Evolutionary conservation across 352 stramenopile genomes (phyloP), one percentile per base, ranked within the genome.

Genomic region (Globisporangium nunn): DNA sequence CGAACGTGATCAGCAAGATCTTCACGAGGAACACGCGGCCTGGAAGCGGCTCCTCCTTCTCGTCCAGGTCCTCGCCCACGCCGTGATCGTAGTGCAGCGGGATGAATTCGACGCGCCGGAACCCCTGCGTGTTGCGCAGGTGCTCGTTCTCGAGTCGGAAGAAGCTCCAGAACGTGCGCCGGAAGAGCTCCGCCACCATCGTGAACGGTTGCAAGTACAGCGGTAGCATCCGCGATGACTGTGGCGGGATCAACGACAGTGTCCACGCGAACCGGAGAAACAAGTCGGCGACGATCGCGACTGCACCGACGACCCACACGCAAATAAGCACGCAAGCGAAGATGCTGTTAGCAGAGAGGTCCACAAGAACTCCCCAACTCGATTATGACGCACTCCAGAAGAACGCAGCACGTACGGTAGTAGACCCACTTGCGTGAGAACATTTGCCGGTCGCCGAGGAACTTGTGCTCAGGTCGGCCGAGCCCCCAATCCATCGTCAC

Each of bases 401-500:
- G 3, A 14, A 11, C 28, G 14, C 18, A 14, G 28, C 18, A 40
- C 64, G 50, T 39, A 73, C 65, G 59, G 51, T 90, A 88, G 64
- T 94, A 94, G 48, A 91, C 63, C 78, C 80, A 90, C 28, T 82
- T 71, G 48, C 79, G 77, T 14, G 78, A 81, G 52, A 91, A 94
- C 85, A 94, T 94, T 58, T 94, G 85, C 14, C 80, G 85, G 51
- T 92, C 71, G 29, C 80, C 85, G 12, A 88, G 67, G 49, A 88
- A 86, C 52, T 91, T 85, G 62, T 72, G 81, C 61, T 91, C 73
- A n/a, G 82, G 80, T 0, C 78, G 78, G 23, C 81, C 80, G 11
- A 94, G 81, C 0, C 85, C 85, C 85, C 85, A 94, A 58, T 94
- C 84, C 84, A 94, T 94, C 45, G 73, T 91, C 15, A 94, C 75